phyloP scores from a whole-genome alignment of 306 rosid species.

The Acacia crassicarpa region DNA sequence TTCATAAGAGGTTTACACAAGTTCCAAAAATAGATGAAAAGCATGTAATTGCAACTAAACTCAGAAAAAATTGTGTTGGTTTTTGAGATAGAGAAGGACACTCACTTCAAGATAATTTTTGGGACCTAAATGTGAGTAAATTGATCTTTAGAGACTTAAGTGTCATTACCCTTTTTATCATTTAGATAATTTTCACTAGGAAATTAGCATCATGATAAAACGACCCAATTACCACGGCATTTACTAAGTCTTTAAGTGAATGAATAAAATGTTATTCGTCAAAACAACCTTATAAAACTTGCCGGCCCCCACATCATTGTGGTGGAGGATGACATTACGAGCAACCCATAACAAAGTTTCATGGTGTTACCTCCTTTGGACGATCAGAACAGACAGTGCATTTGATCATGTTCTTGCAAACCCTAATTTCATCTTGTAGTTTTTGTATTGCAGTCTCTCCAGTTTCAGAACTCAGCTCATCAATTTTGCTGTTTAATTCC shows the following conservation, averaged over 20 bases:
- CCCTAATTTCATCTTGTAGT: slow-evolving; percentile 78
- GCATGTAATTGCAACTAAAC: not conserved
- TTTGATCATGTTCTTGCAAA: slow-evolving; percentile 82
- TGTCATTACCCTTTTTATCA: not conserved
- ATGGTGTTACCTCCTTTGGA: slow-evolving; percentile 81
- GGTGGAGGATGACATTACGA: not conserved
- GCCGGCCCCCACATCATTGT: not conserved
- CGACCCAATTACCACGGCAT: not conserved
- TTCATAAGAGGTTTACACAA: not conserved
- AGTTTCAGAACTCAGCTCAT: slow-evolving; percentile 71
- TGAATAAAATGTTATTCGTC: not conserved
- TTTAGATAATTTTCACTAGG: not conserved
- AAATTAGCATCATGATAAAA: not conserved
- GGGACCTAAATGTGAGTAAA: not conserved
- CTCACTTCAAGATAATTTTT: not conserved
- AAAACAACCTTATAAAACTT: not conserved
- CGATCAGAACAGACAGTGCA: slow-evolving; percentile 93
- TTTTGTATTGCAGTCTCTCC: slow-evolving; percentile 81
- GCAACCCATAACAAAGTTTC: not conserved
- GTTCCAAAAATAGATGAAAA: not conserved
- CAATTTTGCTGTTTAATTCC: slow-evolving; percentile 59
- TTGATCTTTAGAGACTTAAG: not conserved
- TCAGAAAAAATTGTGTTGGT: not conserved
- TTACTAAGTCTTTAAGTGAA: not conserved
- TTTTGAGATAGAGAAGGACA: not conserved